These are phyloP conservation scores for Podospora pseudoanserina DNA, from an alignment of 495 filamentous ascomycete species.

Conservation along the genomic window DNA sequence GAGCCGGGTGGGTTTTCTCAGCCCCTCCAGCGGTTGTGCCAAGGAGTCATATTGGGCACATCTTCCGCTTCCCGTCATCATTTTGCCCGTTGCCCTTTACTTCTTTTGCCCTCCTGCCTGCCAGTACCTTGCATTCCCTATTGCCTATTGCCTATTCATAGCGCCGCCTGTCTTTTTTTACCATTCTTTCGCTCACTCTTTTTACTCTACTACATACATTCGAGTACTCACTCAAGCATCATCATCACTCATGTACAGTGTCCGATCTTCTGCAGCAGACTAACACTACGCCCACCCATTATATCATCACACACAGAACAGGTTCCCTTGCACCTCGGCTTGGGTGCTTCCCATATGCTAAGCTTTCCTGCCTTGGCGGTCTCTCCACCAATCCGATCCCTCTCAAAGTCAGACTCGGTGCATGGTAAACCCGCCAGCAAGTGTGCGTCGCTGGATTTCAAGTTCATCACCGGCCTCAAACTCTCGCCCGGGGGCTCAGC, in stretches of 20 bases:
- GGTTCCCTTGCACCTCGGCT: slow-evolving; percentile 7
- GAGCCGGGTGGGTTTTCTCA: slow-evolving; percentile 18
- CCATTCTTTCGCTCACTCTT: not conserved
- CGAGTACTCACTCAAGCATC: no score
- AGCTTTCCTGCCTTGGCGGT: slow-evolving; percentile 21
- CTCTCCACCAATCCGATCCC: slow-evolving; percentile 14
- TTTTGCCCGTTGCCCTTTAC: slow-evolving; percentile 16
- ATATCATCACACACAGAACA: not conserved
- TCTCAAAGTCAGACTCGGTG: not conserved
- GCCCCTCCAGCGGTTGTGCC: slow-evolving; percentile 20
- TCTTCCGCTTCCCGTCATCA: slow-evolving; percentile 17
- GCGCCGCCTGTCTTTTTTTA: not conserved
- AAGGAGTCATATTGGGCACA: slow-evolving; percentile 16
- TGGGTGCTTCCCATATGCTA: slow-evolving; percentile 21
- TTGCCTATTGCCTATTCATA: slow-evolving; percentile 8
- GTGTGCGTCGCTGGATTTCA: not conserved
- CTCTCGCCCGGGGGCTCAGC: not conserved
- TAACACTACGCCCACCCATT: not conserved
- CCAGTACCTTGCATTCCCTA: slow-evolving; percentile 2
- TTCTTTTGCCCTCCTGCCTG: slow-evolving; percentile 5
- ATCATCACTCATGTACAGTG: no score
- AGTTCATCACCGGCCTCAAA: not conserved
- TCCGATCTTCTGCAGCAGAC: not conserved
- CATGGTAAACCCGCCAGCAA: not conserved
- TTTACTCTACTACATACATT: not conserved